Conservation (phyloP, 306 rosid species). For the Phaseolus lunatus region DNA sequence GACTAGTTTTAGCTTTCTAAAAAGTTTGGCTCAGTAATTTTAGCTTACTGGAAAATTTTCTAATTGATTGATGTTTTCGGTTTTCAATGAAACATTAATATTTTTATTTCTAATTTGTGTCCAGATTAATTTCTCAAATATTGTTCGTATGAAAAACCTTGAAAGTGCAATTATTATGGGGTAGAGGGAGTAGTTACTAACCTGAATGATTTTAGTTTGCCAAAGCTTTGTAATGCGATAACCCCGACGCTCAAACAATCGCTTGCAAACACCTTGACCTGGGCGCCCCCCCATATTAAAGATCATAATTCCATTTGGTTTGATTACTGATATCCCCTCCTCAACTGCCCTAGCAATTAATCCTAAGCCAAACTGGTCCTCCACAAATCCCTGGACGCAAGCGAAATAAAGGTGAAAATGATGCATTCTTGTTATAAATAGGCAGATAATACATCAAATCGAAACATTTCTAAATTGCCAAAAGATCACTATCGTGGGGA, state of each 20-base stretch:
- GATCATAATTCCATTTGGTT: conserved; percentile 91
- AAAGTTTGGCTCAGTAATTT: too few relatives aligned
- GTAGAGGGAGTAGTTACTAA: conserved; percentile 41
- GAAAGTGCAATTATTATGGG: too few relatives aligned
- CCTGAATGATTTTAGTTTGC: conserved; percentile 99
- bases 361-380: conserved; percentile 98
- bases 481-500: conserved; percentile 9
- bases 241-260: conserved; percentile 97
- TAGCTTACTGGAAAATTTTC: too few relatives aligned
- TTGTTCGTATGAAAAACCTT: too few relatives aligned
- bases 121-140: too few relatives aligned
- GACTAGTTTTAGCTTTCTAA: too few relatives aligned
- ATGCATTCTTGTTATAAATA: conserved; percentile 10
- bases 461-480: conserved; percentile 26
- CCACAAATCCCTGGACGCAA: conserved; percentile 85
- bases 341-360: conserved; percentile 98
- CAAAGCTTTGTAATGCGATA: conserved; percentile 81
- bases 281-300: conserved; percentile 99
- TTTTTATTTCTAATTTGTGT: too few relatives aligned
- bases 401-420: conserved; percentile 33
- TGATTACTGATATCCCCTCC: conserved; percentile 93
- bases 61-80: too few relatives aligned
- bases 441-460: conserved; percentile 6
- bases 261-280: conserved; percentile 93
- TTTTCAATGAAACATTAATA: too few relatives aligned